Base-by-base conservation (phyloP, 2,329 filamentous ascomycete genomes). In the Microcyclosporella mali region DNA sequence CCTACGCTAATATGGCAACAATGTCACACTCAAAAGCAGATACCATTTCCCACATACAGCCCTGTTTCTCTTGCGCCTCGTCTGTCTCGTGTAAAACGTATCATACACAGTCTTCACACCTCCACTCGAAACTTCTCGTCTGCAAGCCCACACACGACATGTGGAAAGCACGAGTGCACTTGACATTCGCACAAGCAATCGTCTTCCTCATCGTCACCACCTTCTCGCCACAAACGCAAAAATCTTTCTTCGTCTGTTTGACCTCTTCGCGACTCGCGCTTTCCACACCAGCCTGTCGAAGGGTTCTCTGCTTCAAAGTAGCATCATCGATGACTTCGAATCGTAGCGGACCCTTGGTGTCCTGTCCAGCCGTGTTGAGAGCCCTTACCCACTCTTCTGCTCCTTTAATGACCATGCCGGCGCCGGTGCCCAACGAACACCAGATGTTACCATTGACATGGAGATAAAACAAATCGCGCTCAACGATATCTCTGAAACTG, bases 131-230 rank as follows among this genome's bases (percentile, higher is more conserved):
- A 14, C 41, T 29, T 14, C 50, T 41, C 27, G 31, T 48, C 17
- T 40, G 28, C 29, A 55, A 32, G 8, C 39, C 38, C 14, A 52
- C 15, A 30, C 52, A 55, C 9, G 32, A 34, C 49, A 55, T 46
- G 21, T 55, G 52, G 29, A 49, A 52, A 11, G 40, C 27, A 8
- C 41, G 18, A 4, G 37, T 34, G 38, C 52, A 55, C 16, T 21
- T 40, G 11, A 31, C 9, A 33, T 52, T 52, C 2, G 19, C 41
- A 42, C 52, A 55, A 11, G 35, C 47, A 19, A 55, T 47, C 9
- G 47, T 43, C 6, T 44, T 41, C 18, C 45, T 42, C 14, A n/a
- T 4, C 3, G 41, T 37, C 3, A 32, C 37, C 12, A 42, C 41
- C 6, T 19, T 32, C 27, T 42, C 27, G 6, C 50, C 50, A 39